Evolutionary conservation across 768 basidiomycete genomes (phyloP).

Genomic region (Russula ochroleuca): DNA sequence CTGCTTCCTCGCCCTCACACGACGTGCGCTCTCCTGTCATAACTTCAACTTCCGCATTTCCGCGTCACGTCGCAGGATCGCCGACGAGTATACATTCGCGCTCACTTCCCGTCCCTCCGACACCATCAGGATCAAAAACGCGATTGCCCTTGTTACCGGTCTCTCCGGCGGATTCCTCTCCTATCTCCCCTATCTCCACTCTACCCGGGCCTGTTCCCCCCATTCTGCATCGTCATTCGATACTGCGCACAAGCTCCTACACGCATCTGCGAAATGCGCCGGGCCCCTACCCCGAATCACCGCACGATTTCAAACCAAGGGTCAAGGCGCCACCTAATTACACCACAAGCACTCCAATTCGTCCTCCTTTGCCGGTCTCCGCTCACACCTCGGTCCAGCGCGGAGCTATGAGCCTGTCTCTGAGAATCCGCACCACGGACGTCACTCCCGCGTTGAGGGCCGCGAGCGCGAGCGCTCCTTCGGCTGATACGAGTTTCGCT

Average conservation of each 20-base stretch:
- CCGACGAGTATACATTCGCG: constrained; percentile 14
- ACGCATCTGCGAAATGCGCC: neutral
- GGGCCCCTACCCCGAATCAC: neutral
- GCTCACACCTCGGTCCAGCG: neutral
- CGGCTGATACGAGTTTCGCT: neutral
- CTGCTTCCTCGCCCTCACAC: neutral
- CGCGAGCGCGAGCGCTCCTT: neutral
- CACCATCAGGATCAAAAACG: constrained; percentile 7
- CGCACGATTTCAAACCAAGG: neutral
- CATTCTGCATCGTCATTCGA: neutral
- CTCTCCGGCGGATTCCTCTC: neutral
- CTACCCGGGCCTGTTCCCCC: neutral
- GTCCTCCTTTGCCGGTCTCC: neutral
- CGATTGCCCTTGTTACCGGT: neutral
- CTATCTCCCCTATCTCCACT: neutral
- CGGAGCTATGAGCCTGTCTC: neutral
- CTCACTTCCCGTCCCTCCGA: constrained; percentile 14
- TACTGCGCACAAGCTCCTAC: constrained; percentile 1
- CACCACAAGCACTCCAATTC: neutral
- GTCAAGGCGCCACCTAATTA: constrained; percentile 20
- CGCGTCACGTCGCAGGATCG: neutral
- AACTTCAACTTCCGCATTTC: neutral
- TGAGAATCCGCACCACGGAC: constrained; percentile 11
- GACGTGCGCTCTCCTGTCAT: neutral
- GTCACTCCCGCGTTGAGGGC: neutral